Evolutionary conservation across 176 grass and related monocot species (phyloP).

Genomic region (Avena insularis): DNA sequence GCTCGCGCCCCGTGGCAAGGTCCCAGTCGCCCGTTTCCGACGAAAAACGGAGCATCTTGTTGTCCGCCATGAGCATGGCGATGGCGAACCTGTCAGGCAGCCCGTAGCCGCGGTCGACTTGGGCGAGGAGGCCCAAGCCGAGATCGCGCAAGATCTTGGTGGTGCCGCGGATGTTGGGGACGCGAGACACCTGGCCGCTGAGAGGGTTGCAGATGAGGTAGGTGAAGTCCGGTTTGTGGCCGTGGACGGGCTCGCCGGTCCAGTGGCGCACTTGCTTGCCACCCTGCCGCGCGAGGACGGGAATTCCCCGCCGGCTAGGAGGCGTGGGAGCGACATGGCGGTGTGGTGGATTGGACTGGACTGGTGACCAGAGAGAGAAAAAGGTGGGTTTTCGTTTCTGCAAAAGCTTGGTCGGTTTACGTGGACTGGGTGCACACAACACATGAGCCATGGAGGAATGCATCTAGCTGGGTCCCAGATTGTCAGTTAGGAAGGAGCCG

Average conservation of each 20-base stretch:
- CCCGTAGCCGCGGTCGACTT: background rate
- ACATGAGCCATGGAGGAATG: background rate
- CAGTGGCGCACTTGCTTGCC: background rate
- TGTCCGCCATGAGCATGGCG: background rate
- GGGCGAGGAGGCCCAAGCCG: slow-evolving; percentile 20
- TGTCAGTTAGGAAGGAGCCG: too few relatives aligned
- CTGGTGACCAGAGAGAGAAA: background rate
- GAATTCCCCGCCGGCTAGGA: background rate
- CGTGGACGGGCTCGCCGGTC: background rate
- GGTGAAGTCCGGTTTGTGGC: background rate
- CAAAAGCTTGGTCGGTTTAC: background rate
- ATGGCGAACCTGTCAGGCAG: slow-evolving; percentile 39
- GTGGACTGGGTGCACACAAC: background rate
- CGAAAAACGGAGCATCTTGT: slow-evolving; percentile 21
- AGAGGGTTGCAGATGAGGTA: slow-evolving; percentile 32
- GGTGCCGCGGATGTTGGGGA: slow-evolving; percentile 11
- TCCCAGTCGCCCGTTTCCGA: slow-evolving; percentile 29
- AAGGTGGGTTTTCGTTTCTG: background rate
- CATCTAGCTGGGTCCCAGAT: too few relatives aligned
- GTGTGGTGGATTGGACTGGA: background rate
- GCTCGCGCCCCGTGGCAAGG: background rate
- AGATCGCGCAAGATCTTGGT: background rate
- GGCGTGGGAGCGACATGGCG: background rate
- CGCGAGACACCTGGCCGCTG: slow-evolving; percentile 26
- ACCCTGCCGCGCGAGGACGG: background rate